Evolutionary conservation across 441 rosid genomes (phyloP).

Genomic region (Raphanus hybrid): DNA sequence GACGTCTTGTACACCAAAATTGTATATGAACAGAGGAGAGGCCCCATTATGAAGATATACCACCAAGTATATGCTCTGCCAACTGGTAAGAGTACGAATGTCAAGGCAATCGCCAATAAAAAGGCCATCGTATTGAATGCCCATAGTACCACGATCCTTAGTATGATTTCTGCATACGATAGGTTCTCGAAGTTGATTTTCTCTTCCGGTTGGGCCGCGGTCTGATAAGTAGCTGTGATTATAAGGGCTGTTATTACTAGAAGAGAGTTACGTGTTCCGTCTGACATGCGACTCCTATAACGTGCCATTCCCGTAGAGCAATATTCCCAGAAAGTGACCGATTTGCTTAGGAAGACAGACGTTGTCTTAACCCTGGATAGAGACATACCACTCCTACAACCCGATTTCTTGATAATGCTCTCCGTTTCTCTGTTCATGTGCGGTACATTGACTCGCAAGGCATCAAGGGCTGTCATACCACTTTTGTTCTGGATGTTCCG

Average conservation of each 20-base stretch:
- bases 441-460: constrained; percentile 13
- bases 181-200: too few relatives aligned
- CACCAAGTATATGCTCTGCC: constrained; percentile 22
- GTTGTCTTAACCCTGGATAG: background rate
- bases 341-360: background rate
- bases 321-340: background rate
- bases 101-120: background rate
- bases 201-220: background rate
- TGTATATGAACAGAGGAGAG: constrained; percentile 1
- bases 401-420: background rate
- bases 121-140: constrained; percentile 24
- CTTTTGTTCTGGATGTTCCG: constrained; percentile 25
- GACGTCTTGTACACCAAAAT: background rate
- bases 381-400: background rate
- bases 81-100: constrained; percentile 28
- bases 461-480: constrained; percentile 29
- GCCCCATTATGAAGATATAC: background rate
- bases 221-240: constrained; percentile 33
- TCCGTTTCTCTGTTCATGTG: background rate
- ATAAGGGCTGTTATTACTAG: constrained; percentile 25
- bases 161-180: too few relatives aligned
- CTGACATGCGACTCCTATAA: background rate
- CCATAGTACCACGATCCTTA: background rate
- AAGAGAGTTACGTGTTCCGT: constrained; percentile 19
- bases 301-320: constrained; percentile 12